A percentile compares a stretch with the other conserved stretches of the same genome.
phyloP scores from a whole-genome alignment of 345 rosid species.

The Rhizophora mangle region DNA sequence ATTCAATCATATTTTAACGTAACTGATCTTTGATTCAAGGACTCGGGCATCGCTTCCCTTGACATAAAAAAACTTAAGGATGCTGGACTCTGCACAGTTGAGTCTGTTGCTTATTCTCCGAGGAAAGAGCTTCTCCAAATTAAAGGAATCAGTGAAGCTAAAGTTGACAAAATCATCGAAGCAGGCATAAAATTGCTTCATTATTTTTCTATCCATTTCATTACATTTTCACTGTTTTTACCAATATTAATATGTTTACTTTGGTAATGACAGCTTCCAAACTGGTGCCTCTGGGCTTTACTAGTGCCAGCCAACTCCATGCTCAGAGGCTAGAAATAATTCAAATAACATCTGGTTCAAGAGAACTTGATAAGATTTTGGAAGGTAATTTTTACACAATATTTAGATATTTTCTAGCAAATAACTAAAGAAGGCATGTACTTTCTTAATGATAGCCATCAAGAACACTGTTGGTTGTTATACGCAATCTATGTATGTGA shows the following conservation, averaged over 20 bases:
- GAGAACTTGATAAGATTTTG: conserved; percentile 90
- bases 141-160: conserved; percentile 96
- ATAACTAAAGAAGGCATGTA: too few species aligned
- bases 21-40: conserved; percentile 39
- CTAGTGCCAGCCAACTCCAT: conserved; percentile 87
- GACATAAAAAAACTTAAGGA: conserved; percentile 93
- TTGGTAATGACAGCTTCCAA: conserved; percentile 63
- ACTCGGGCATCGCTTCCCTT: conserved; percentile 77
- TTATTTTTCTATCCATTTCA: neutral
- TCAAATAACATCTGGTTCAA: conserved; percentile 94
- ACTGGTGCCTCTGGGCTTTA: conserved; percentile 88
- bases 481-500: neutral
- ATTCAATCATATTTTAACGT: conserved; percentile 17
- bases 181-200: conserved; percentile 52
- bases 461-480: neutral
- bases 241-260: conserved; percentile 1
- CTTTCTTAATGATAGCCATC: neutral
- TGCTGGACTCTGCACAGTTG: conserved; percentile 92
- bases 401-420: neutral
- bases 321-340: conserved; percentile 92
- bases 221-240: neutral
- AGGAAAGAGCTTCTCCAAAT: conserved; percentile 96
- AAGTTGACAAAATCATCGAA: conserved; percentile 90
- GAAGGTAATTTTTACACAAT: conserved; percentile 48
- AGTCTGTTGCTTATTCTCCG: conserved; percentile 81